Conservation (phyloP, 2,329 filamentous ascomycete species). For the Colletotrichum limetticola region DNA sequence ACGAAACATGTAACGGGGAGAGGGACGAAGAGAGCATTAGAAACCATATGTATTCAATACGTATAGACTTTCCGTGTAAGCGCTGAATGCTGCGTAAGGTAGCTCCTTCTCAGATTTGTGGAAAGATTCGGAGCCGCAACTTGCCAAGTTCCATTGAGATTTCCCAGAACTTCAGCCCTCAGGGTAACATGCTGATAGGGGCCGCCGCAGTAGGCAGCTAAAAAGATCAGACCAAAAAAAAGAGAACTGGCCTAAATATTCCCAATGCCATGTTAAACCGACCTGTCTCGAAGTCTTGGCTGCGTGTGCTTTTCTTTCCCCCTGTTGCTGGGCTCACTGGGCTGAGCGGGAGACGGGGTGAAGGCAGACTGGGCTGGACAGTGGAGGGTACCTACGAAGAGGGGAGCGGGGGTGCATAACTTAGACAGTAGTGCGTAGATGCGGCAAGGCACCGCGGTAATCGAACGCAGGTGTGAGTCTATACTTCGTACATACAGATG, state of each 20-base stretch:
- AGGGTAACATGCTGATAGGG: slow-evolving; percentile 4
- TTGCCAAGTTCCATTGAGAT: not conserved
- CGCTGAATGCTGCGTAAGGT: not conserved
- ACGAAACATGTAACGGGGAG: not conserved
- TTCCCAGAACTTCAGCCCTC: not conserved
- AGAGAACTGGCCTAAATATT: not conserved
- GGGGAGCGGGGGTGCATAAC: not conserved
- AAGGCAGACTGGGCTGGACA: not conserved
- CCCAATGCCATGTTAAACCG: slow-evolving; percentile 7
- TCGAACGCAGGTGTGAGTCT: not conserved
- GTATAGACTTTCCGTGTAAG: slow-evolving; percentile 18
- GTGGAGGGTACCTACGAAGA: no score
- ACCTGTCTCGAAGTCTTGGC: slow-evolving; percentile 17
- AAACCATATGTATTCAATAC: not conserved
- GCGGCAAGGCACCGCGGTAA: not conserved
- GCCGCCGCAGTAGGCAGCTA: not conserved
- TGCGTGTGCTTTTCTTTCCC: not conserved
- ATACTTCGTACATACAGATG: not conserved
- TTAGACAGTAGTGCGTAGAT: no score
- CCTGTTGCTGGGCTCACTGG: not conserved
- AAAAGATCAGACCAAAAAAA: slow-evolving; percentile 21
- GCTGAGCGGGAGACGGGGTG: not conserved
- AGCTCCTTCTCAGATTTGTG: not conserved
- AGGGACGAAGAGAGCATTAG: not conserved
- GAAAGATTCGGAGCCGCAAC: slow-evolving; percentile 1